Evolutionary conservation across 257 asterid species (phyloP), one percentile per base, ranked within the genome.

Genomic region (Petrea volubilis): DNA sequence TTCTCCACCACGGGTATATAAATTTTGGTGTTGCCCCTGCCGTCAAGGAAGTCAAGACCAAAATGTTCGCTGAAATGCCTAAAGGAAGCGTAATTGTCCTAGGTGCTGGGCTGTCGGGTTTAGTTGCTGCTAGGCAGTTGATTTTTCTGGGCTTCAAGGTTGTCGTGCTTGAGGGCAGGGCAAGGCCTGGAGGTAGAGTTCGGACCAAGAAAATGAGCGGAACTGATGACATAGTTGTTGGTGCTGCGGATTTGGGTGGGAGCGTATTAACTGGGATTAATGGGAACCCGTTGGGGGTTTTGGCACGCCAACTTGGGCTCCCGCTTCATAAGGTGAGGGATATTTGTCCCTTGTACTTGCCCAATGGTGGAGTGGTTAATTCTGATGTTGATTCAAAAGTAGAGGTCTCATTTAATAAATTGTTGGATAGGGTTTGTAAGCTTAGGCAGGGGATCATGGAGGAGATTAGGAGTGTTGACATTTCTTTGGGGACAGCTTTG

Each of bases 321-420:
- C 99, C 93, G 1, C 88, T 94, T 56, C 99, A 94, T 73, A 94
- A 94, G 97, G 99, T 91, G 79, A 91, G 99, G 77, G 99, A 94
- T 73, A 84, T 89, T 13, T 94, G 99, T 57, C 99, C 99, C 21
- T 74, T 94, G 61, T 94, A 94, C 77, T 77, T 89, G 73, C 99
- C 99, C 10, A 83, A 90, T 78, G 98, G 99, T 43, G 79, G 86
- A 67, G 84, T 82, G 80, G 98, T 94, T 44, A 84, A 94, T 74
- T 73, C 95, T 1, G 98, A 94, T 67, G 87, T 85, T 4, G 99
- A 94, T 80, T 85, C 98, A 12, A 85, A 81, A 67, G 98, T 94
- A 25, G 99, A 94, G 80, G 83, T 74, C 38, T 88, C 96, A 2
- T 94, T 94, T 65, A 94, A 94, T 80, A 90, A 91, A 76, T 77